These are phyloP conservation scores for Pinus taeda DNA, from an alignment of 75 land plant species.

Conservation along the genomic window DNA sequence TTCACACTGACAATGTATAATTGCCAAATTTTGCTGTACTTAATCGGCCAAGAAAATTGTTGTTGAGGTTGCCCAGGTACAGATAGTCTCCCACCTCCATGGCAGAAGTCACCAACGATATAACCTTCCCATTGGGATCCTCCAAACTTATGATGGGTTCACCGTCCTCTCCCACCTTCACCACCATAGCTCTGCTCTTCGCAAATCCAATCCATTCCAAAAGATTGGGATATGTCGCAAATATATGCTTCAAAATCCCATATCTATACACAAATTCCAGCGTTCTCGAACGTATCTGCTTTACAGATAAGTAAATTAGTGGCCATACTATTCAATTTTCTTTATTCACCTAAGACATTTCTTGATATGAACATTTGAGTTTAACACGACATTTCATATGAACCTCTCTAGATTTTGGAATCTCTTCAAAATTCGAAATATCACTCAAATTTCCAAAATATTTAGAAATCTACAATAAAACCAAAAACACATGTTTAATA, in stretches of 20 bases:
- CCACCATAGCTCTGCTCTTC: conserved; percentile 11
- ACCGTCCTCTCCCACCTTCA: conserved; percentile 27
- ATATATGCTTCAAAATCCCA: conserved; percentile 16
- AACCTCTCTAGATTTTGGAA: too few species aligned
- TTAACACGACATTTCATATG: too few species aligned
- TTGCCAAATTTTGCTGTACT: too few species aligned
- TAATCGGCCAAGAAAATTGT: conserved; percentile 20
- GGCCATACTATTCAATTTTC: not conserved
- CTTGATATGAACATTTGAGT: not conserved
- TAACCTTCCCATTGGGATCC: conserved; percentile 26
- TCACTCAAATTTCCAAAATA: too few species aligned
- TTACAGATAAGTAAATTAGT: not conserved
- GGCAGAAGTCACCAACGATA: conserved; percentile 23
- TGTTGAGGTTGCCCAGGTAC: conserved; percentile 21
- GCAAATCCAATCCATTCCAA: not conserved
- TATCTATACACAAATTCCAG: conserved; percentile 11
- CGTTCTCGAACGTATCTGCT: not conserved
- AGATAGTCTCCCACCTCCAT: conserved; percentile 17
- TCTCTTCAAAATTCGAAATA: too few species aligned
- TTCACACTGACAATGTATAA: too few species aligned
- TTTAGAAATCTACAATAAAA: too few species aligned
- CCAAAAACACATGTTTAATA: too few species aligned
- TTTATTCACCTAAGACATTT: not conserved
- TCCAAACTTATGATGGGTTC: conserved; percentile 11
- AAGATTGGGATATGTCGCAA: conserved; percentile 1